Percentiles rank a stretch among this genome's conserved stretches.
Evolutionary conservation across 805 yeast species (phyloP).

Genomic region (Kodamaea restingae): DNA sequence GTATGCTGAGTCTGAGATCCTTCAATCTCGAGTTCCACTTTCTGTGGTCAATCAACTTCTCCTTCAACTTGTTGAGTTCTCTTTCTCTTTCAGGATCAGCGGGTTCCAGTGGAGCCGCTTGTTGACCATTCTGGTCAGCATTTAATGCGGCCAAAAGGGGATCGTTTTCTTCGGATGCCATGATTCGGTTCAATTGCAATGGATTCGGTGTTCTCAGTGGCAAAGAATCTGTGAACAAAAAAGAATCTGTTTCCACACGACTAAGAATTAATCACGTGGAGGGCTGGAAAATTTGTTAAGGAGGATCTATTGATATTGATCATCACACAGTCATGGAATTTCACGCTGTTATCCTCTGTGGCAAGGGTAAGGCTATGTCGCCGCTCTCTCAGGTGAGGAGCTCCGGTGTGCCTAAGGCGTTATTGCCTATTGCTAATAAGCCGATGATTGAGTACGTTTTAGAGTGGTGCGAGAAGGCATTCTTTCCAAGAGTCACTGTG

Average conservation of each 20-base stretch:
- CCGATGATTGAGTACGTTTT: conserved; percentile 86
- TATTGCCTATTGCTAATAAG: conserved; percentile 83
- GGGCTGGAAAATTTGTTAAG: conserved; percentile 5
- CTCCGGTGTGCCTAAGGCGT: conserved; percentile 74
- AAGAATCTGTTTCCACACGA: conserved; percentile 12
- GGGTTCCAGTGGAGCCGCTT: conserved; percentile 18
- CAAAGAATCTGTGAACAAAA: conserved; percentile 11
- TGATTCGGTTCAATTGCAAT: conserved; percentile 13
- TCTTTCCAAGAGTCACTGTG: conserved; percentile 65
- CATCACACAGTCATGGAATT: conserved; percentile 65
- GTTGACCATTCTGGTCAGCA: conserved; percentile 25
- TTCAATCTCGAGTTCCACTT: conserved; percentile 91
- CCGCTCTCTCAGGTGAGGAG: conserved; percentile 67
- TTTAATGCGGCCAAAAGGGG: conserved; percentile 71
- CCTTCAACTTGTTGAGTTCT: conserved; percentile 75
- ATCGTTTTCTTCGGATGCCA: conserved; percentile 62
- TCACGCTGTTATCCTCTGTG: conserved; percentile 88
- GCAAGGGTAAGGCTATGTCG: conserved; percentile 66
- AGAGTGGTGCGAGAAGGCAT: conserved; percentile 90
- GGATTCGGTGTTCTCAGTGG: conserved; percentile 4
- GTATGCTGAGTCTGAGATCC: conserved; percentile 75
- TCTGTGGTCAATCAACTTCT: conserved; percentile 85
- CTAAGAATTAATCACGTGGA: conserved; percentile 7
- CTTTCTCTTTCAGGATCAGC: conserved; percentile 69
- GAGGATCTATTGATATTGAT: not conserved